Evolutionary conservation across 2,329 filamentous ascomycete genomes (phyloP), one percentile per base, ranked within the genome.

Genomic region (Pseudocercospora macadamiae): DNA sequence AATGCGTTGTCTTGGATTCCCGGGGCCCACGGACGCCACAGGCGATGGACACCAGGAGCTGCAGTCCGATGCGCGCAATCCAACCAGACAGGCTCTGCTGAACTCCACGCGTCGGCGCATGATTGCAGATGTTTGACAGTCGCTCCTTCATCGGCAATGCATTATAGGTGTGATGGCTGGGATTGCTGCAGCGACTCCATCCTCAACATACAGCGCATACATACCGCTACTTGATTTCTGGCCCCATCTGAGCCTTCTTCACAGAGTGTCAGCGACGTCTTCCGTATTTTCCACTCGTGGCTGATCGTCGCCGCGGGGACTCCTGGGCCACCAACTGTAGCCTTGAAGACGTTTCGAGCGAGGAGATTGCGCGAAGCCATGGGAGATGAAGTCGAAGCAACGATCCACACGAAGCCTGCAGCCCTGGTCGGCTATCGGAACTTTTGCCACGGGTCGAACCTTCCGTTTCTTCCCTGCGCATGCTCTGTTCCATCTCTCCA

Each of bases 1-100:
- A 34, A 32, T 34, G 45, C 45, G 26, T 28, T 49, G 47, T 30
- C n/a, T 21, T 49, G 47, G 47, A 26, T 49, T 49, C 21, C 47
- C 7, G 26, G 47, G 47, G 25, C 28, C 26, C 16, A n/a, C 47
- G 47, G 47, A 18, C 26, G 42, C 19, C 9, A n/a, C 14, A 23
- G 14, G 19, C n/a, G 10, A 23, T 23, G 42, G 26, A 23, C 14
- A 14, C 23, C 8, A 28, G 42, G 19, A 47, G 42, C 42, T 26
- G 42, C 42, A 45, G 18, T 23, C 42, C 3, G 42, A 45, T 25
- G 42, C 42, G 42, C 42, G 42, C 21, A 47, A 47, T 47, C 42
- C 42, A 26, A 47, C 42, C 42, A 47, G 42, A 47, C 42, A 23
- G 42, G 42, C 42, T 23, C 42, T 47, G 14, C 4, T 14, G 8